These are phyloP conservation scores for Kluyveromyces sp. DNA, from an alignment of 1,139 yeast species.

Conservation along the genomic window DNA sequence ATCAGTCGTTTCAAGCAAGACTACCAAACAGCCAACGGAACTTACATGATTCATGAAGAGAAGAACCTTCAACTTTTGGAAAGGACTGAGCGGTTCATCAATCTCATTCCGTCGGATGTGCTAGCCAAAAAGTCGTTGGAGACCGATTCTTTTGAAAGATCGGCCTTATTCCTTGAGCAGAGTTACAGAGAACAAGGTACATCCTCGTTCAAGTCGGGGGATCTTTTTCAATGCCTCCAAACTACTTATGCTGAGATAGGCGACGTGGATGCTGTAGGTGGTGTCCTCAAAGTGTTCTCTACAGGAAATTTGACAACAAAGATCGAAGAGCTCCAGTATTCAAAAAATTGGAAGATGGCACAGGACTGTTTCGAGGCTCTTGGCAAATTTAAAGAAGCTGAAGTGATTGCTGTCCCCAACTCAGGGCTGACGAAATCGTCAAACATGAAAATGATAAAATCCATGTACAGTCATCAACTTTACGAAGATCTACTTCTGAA, in stretches of 20 bases:
- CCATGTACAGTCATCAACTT: conserved; percentile 52
- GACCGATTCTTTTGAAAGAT: conserved; percentile 80
- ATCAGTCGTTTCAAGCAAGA: conserved; percentile 33
- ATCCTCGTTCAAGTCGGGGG: conserved; percentile 33
- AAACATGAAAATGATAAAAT: conserved; percentile 39
- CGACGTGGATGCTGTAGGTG: conserved; percentile 87
- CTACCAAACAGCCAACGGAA: conserved; percentile 21
- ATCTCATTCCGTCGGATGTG: conserved; percentile 54
- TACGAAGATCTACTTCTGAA: conserved; percentile 42
- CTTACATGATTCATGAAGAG: conserved; percentile 25
- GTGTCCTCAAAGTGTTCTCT: conserved; percentile 70
- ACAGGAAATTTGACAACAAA: conserved; percentile 64
- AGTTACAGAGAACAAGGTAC: conserved; percentile 44
- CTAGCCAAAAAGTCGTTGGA: conserved; percentile 77
- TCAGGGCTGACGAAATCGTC: conserved; percentile 38
- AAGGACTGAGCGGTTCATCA: conserved; percentile 41
- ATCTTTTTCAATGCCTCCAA: conserved; percentile 52
- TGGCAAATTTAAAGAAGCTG: conserved; percentile 37
- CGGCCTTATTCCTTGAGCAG: conserved; percentile 82
- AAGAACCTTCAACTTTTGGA: conserved; percentile 17
- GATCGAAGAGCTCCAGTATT: conserved; percentile 71
- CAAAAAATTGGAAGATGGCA: conserved; percentile 83
- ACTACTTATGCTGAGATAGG: conserved; percentile 79
- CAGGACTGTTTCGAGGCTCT: conserved; percentile 76
- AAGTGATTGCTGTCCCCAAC: conserved; percentile 12